phyloP scores from a whole-genome alignment of 164 flowering plant species.

The Hamamelis virginiana region DNA sequence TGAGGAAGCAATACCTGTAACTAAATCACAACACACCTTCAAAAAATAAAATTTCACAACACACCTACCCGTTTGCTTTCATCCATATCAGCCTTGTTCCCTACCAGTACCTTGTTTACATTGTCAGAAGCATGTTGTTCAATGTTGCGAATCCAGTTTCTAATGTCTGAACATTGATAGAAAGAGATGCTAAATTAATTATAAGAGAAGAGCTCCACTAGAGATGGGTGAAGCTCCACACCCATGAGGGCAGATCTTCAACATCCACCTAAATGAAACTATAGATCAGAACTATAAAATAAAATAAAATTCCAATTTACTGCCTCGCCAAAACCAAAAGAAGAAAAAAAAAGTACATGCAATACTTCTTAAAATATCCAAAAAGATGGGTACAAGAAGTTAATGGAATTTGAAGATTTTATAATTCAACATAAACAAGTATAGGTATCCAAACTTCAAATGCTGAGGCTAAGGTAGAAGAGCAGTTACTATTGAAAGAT shows the following conservation, averaged over 20 bases:
- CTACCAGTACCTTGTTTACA: slow-evolving; percentile 40
- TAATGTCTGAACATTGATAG: slow-evolving; percentile 22
- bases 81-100: slow-evolving; percentile 50
- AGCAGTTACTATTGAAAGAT: slow-evolving; percentile 39
- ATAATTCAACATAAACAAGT: not conserved
- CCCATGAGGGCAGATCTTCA: not conserved
- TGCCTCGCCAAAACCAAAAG: not conserved
- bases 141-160: slow-evolving; percentile 40
- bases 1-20: not conserved
- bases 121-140: slow-evolving; percentile 41
- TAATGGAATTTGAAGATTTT: not conserved
- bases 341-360: too few species aligned
- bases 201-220: not conserved
- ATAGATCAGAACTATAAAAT: not conserved
- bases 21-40: too few species aligned
- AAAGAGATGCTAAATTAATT: not conserved
- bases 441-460: not conserved
- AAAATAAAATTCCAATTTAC: not conserved
- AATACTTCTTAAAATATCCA: not conserved
- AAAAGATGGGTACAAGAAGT: not conserved
- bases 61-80: slow-evolving; percentile 41
- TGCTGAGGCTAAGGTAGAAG: not conserved
- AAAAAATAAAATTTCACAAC: too few species aligned
- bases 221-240: not conserved
- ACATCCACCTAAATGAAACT: not conserved